Evolutionary conservation across 2,329 filamentous ascomycete genomes (phyloP), one percentile per base, ranked within the genome.

Genomic region (Oidium heveae): DNA sequence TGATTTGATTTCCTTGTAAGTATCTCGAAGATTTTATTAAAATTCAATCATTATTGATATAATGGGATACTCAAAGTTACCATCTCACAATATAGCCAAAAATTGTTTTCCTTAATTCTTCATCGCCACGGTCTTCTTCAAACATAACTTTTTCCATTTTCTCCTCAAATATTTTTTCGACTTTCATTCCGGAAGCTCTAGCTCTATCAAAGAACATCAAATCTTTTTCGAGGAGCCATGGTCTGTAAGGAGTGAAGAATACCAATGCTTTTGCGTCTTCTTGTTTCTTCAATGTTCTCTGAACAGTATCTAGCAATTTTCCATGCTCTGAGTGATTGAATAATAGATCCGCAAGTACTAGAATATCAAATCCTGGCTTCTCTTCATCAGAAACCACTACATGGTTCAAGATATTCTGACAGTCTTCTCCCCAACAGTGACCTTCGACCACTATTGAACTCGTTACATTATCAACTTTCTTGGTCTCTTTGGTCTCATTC

Each of bases 231-330:
- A 84, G 73, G 63, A 95, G 71, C 88, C 88, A 95, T 1, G 89
- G 88, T 58, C 91, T 74, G 68, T 96, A 94, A 20, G 86, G 88
- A 0, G 88, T 94, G 70, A 95, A 96, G 67, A 95, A 93, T 8
- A 95, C 87, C 61, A 88, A 76, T 1, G 87, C 86, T 50, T 59
- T 62, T 1, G 63, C 57, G 12, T 59, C 57, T 15, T 49, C 34
- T 0, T 16, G 55, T 57, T 69, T 72, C 60, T 73, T 75, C 62
- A 95, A 67, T 16, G 82, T 84, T 63, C 74, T 65, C 62, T 75
- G 71, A 57, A 95, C 76, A 4, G 82, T 86, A 59, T 75, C 73
- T 59, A 93, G 72, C 57, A 95, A 72, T 62, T 85, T 86, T 1
- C 68, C 71, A 64, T 95, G 89, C 69, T 94, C 87, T 4, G 80